Conservation (phyloP, 805 yeast species). For the Metschnikowia reukaufii region DNA sequence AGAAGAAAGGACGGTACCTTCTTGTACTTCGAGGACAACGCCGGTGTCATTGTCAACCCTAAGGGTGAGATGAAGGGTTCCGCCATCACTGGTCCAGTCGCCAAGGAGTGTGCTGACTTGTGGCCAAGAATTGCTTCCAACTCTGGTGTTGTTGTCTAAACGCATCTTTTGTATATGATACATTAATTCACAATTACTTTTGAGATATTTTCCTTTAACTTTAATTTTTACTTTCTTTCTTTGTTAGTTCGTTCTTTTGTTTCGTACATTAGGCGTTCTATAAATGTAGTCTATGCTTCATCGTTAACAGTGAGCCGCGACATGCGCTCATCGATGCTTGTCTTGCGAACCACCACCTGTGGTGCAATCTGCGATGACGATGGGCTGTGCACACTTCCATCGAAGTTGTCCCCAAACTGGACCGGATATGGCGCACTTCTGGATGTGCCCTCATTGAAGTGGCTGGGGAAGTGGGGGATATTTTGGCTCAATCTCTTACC, state of each 20-base stretch:
- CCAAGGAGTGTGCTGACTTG: constrained; percentile 99
- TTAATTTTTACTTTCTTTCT: too few species aligned
- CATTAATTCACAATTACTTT: constrained; percentile 19
- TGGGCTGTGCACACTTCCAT: constrained; percentile 1
- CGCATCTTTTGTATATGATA: constrained; percentile 18
- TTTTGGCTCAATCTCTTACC: constrained; percentile 11
- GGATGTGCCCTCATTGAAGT: constrained; percentile 9
- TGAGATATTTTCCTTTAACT: constrained; percentile 1
- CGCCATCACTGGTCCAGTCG: constrained; percentile 99
- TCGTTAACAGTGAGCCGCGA: constrained; percentile 12
- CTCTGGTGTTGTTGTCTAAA: constrained; percentile 99
- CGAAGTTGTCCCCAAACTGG: constrained; percentile 14
- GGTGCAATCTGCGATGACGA: background rate
- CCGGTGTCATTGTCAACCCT: constrained; percentile 99
- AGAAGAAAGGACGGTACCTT: constrained; percentile 99
- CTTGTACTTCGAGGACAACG: constrained; percentile 99
- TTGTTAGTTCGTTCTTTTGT: too few species aligned
- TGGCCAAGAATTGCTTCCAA: constrained; percentile 99
- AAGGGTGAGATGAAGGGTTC: constrained; percentile 99
- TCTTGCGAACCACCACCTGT: constrained; percentile 3
- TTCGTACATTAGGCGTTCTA: background rate
- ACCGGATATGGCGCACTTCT: constrained; percentile 16
- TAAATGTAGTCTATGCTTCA: background rate
- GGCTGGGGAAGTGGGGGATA: constrained; percentile 15
- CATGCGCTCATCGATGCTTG: constrained; percentile 8